Evolutionary conservation across 768 basidiomycete species (phyloP).

Genomic region (Tulasnella sp.): DNA sequence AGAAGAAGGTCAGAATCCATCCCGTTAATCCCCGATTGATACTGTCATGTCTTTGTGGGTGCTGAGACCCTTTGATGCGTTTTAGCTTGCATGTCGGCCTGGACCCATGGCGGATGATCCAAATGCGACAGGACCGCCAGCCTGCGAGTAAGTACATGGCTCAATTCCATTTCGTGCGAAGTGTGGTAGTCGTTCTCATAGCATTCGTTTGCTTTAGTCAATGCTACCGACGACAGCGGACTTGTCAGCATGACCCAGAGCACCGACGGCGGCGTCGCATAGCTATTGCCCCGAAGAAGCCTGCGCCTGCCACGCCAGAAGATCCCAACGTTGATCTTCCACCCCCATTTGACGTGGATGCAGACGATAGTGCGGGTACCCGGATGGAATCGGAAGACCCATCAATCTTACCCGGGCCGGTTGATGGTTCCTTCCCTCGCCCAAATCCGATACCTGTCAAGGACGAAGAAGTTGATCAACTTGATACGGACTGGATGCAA

Average conservation of each 20-base stretch:
- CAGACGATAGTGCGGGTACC: not conserved
- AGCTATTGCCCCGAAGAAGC: constrained; percentile 3
- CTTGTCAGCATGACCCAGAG: constrained; percentile 12
- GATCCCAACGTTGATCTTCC: not conserved
- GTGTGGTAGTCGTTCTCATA: not conserved
- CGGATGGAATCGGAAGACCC: constrained; percentile 14
- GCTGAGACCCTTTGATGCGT: not conserved
- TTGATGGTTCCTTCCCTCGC: no score
- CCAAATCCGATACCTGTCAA: not conserved
- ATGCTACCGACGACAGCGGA: constrained; percentile 13
- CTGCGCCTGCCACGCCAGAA: not conserved
- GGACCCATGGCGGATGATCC: constrained; percentile 13
- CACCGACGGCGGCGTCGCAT: constrained; percentile 9
- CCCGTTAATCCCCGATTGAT: no score
- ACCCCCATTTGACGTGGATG: constrained; percentile 5
- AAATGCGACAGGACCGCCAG: constrained; percentile 3
- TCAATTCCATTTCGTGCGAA: not conserved
- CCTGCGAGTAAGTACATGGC: constrained; percentile 3
- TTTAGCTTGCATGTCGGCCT: constrained; percentile 10
- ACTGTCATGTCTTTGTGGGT: no score
- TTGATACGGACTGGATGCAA: constrained; percentile 12
- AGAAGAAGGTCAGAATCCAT: constrained; percentile 10
- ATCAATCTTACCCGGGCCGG: not conserved
- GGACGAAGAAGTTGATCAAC: constrained; percentile 13
- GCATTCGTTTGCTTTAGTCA: not conserved